Base-by-base conservation (phyloP, 441 rosid species). In the Viola pubescens region DNA sequence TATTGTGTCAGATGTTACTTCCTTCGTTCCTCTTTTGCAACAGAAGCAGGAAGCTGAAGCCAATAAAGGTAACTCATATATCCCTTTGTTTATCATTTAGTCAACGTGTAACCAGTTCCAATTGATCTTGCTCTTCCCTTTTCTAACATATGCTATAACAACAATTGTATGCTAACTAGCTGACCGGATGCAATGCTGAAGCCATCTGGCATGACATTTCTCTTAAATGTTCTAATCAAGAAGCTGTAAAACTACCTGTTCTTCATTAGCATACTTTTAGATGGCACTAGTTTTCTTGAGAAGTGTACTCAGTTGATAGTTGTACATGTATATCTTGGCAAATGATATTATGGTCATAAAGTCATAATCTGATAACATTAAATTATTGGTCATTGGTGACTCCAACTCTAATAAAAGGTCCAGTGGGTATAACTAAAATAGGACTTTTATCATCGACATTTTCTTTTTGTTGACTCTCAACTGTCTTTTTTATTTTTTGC, bases 11-110 rank as follows among this genome's bases (percentile, higher is more conserved):
- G 82, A 88, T 68, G 50, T 88, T 41, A 66, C 82, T 80, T 90
- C 99, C 6, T 88, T 90, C 61, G 53, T 94, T 65, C 94, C 97
- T 12, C 79, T 90, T 61, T 87, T 88, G 78, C 95, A 83, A 69
- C 92, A 82, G 72, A 88, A 86, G 70, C 85, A 75, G 76, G 84
- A 78, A 52, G 79, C 85, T 67, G 82, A 79, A 55, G 70, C 82
- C 48, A 67, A 76, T 55, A 77, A 88, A 61, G 99, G 97, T 85
- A 75, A 70, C 16, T 58, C 56, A 46, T 26, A 48, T 12, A 39
- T 61, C 16, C 43, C 55, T 38, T 62, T 37, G 14, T 6, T 44
- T 12, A 40, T 19, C 45, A 1, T 16, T 13, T 9, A 9, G 38
- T 19, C 11, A 26, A 26, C 34, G 55, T 38, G 46, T 49, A 56